Base-by-base conservation (phyloP, 2,329 filamentous ascomycete genomes). In the Scedosporium dehoogii region DNA sequence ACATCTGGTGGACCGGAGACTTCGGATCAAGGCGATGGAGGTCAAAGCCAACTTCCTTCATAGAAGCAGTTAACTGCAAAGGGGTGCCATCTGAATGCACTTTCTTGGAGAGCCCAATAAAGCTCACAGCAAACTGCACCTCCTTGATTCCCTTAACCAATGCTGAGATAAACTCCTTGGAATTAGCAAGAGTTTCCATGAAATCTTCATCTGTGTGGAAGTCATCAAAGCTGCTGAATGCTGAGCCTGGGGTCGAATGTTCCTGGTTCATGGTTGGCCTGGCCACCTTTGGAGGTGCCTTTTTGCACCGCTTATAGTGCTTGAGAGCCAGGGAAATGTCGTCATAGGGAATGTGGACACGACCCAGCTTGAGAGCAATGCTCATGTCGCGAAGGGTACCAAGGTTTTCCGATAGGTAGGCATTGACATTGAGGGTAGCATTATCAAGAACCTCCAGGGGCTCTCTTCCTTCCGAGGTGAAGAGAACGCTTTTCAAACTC, bases 1-100 rank as follows among this genome's bases (percentile, higher is more conserved):
- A 97, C 94, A 97, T 99, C 66, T 94, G 87, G 79, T 99, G 94
- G 0, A 93, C 92, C 0, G 94, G 92, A 16, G 92, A 96, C 69
- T 91, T 93, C 51, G 91, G 88, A 72, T 99, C 93, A 62, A 99
- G 82, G 23, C 93, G 87, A 71, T 97, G 88, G 48, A 99, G 79
- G 71, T 99, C 94, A 71, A 99, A 84, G 64, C 93, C 93, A 51
- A 99, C 86, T 72, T 99, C 96, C 73, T 99, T 97, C 84, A 96
- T 96, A 6, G 93, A 92, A 55, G 92, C 83, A 70, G 65, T 66
- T 21, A 65, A 44, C 64, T 89, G 85, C 6, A 96, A 82, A 3
- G 91, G 87, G n/a, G 82, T 80, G 29, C 87, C 85, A 3, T 81
- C 81, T 3, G 85, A 81, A 46, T 87, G 81, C 12, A 97, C 82